Conservation (phyloP, 2,329 filamentous ascomycete genomes). For the Aspergillus pseudonomiae region DNA sequence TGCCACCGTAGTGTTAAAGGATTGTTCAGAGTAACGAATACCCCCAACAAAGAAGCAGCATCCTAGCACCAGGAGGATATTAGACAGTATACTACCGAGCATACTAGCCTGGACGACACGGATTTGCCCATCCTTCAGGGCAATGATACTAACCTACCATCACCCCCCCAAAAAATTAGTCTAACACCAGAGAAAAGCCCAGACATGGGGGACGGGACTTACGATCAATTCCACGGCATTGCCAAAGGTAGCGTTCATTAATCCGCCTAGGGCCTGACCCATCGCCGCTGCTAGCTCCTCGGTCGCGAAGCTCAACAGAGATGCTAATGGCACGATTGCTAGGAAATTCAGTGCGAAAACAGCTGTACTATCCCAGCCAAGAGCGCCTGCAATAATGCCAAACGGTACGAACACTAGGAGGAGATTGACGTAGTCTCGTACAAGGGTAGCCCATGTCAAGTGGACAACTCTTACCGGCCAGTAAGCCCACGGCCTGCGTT, state of each 20-base stretch:
- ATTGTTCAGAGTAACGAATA: constrained; percentile 69
- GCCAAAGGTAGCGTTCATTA: constrained; percentile 69
- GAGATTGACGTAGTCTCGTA: constrained; percentile 60
- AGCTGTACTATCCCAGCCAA: constrained; percentile 59
- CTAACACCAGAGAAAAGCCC: constrained; percentile 39
- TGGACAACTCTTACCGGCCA: constrained; percentile 44
- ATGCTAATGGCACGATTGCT: constrained; percentile 65
- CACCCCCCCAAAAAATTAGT: constrained; percentile 6
- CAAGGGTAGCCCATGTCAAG: constrained; percentile 49
- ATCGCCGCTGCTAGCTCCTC: constrained; percentile 64
- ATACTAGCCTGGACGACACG: constrained; percentile 97
- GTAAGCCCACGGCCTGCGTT: constrained; percentile 43
- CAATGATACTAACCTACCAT: constrained; percentile 82
- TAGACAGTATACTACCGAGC: constrained; percentile 93
- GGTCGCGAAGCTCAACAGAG: constrained; percentile 65
- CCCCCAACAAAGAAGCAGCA: constrained; percentile 81
- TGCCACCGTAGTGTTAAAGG: constrained; percentile 54
- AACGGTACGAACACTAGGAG: constrained; percentile 67
- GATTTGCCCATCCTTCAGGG: constrained; percentile 81
- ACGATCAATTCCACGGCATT: constrained; percentile 69
- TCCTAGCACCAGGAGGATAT: constrained; percentile 83
- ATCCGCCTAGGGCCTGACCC: constrained; percentile 63
- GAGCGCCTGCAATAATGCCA: constrained; percentile 65
- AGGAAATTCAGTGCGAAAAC: constrained; percentile 67
- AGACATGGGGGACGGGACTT: constrained; percentile 68